Evolutionary conservation across 495 filamentous ascomycete genomes (phyloP).

Genomic region (Penicillium bialowiezense): DNA sequence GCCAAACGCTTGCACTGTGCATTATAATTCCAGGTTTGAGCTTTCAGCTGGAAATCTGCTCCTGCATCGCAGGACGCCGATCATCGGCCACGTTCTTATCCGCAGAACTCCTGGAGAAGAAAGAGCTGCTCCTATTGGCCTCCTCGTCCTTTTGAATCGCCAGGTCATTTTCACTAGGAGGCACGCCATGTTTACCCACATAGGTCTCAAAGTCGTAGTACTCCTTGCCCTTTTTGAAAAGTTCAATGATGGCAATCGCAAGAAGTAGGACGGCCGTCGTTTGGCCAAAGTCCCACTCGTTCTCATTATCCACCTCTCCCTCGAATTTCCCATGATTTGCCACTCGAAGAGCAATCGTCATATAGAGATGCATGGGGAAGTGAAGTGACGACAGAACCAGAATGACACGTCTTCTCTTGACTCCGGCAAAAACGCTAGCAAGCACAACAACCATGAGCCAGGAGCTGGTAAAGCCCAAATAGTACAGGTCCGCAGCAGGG

Average conservation of each 20-base stretch:
- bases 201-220: constrained; percentile 27
- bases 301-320: constrained; percentile 24
- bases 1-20: too few species aligned
- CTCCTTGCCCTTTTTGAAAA: constrained; percentile 20
- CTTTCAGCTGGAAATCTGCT: too few species aligned
- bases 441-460: constrained; percentile 31
- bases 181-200: constrained; percentile 9
- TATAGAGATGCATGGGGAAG: constrained; percentile 37
- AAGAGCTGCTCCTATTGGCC: background rate
- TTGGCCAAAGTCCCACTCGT: constrained; percentile 38
- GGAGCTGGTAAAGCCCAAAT: constrained; percentile 25
- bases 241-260: constrained; percentile 22
- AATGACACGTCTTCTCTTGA: constrained; percentile 18
- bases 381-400: constrained; percentile 26
- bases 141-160: constrained; percentile 1
- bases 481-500: constrained; percentile 24
- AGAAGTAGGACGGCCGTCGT: constrained; percentile 34
- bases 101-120: background rate
- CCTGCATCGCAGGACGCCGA: too few species aligned
- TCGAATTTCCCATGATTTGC: constrained; percentile 32
- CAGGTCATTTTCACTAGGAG: background rate
- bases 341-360: constrained; percentile 30
- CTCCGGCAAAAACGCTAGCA: constrained; percentile 23
- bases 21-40: too few species aligned
- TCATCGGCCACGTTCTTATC: background rate